Percentiles rank a stretch among this genome's conserved stretches.
These are phyloP conservation scores for Clonostachys sp. DNA, from an alignment of 2,329 filamentous ascomycete species.

Conservation along the genomic window DNA sequence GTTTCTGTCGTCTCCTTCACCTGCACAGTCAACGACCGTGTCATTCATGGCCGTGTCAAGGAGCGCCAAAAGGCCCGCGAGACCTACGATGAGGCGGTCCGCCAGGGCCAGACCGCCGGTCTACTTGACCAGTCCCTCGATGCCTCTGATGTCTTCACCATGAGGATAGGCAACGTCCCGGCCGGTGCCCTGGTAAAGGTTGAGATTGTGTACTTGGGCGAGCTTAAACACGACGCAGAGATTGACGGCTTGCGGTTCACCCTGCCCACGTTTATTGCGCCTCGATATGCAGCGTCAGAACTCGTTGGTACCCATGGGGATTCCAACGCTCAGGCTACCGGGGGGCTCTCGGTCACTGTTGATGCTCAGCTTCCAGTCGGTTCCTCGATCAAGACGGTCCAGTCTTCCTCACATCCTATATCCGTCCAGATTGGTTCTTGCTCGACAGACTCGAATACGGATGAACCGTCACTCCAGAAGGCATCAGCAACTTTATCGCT, in stretches of 20 bases:
- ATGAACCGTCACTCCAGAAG: slow-evolving; percentile 47
- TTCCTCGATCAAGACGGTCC: slow-evolving; percentile 54
- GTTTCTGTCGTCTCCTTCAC: slow-evolving; percentile 65
- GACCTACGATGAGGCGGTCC: slow-evolving; percentile 54
- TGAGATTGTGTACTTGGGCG: slow-evolving; percentile 62
- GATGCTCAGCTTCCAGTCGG: slow-evolving; percentile 42
- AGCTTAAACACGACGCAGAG: slow-evolving; percentile 68
- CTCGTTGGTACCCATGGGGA: slow-evolving; percentile 1
- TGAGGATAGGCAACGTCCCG: slow-evolving; percentile 64
- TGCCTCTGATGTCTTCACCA: slow-evolving; percentile 63
- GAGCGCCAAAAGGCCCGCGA: slow-evolving; percentile 57
- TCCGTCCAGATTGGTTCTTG: slow-evolving; percentile 59
- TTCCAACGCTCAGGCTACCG: neutral
- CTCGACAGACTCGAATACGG: slow-evolving; percentile 23
- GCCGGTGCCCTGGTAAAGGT: slow-evolving; percentile 51
- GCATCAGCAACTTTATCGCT: slow-evolving; percentile 59
- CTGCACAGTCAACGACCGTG: slow-evolving; percentile 56
- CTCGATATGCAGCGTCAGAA: slow-evolving; percentile 49
- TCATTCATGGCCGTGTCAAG: slow-evolving; percentile 62
- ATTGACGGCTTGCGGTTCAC: slow-evolving; percentile 65
- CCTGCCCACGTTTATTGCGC: slow-evolving; percentile 62
- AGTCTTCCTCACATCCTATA: slow-evolving; percentile 65
- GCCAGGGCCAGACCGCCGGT: slow-evolving; percentile 55
- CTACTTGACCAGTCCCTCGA: slow-evolving; percentile 58
- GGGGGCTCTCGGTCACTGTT: slow-evolving; percentile 20